These are phyloP conservation scores for Plasmodium relictum DNA, from an alignment of 169 alveolate species.

Conservation along the genomic window DNA sequence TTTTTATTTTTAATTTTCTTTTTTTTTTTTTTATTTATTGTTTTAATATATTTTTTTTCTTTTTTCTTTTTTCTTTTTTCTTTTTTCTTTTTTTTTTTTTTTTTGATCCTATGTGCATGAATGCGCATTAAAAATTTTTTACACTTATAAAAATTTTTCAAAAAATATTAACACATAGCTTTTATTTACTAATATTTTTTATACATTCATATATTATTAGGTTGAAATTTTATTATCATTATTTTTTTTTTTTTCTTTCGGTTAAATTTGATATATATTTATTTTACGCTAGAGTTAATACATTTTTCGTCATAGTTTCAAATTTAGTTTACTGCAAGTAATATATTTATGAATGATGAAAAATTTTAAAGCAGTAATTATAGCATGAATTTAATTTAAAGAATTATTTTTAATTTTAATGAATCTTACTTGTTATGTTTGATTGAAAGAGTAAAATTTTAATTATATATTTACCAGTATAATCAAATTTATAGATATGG, in stretches of 20 bases:
- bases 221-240: too few relatives aligned
- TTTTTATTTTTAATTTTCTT: background rate
- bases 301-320: too few relatives aligned
- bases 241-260: too few relatives aligned
- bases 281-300: too few relatives aligned
- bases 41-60: background rate
- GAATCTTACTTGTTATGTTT: conserved; percentile 4
- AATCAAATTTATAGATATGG: too few relatives aligned
- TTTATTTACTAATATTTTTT: too few relatives aligned
- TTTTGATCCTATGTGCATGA: conserved; percentile 61
- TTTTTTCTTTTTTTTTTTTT: conserved; percentile 16
- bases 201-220: too few relatives aligned
- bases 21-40: conserved; percentile 12
- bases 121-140: conserved; percentile 30
- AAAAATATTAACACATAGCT: too few relatives aligned
- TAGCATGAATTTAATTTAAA: conserved; percentile 10
- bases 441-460: conserved; percentile 1
- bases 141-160: too few relatives aligned
- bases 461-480: background rate
- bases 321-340: too few relatives aligned
- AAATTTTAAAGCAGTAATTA: conserved; percentile 3
- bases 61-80: background rate
- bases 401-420: conserved; percentile 3
- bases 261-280: too few relatives aligned
- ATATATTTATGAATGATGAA: background rate